phyloP scores from a whole-genome alignment of 2,329 filamentous ascomycete species.

The Zymoseptoria passerinii region DNA sequence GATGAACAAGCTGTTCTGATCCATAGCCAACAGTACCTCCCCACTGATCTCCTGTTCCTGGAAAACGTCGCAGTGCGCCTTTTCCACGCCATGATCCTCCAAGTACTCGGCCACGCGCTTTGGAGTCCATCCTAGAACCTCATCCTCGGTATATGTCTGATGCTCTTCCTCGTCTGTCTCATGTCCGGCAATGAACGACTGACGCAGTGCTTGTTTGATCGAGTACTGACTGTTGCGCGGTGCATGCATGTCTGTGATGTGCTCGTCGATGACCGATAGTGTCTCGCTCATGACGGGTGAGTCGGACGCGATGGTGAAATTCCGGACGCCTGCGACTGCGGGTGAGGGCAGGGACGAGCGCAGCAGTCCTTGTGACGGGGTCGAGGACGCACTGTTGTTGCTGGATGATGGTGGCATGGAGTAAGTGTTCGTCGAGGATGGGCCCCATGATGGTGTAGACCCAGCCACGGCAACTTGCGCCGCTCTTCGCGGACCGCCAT shows the following conservation, averaged over 20 bases:
- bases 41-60: slow-evolving; percentile 92
- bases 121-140: slow-evolving; percentile 73
- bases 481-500: slow-evolving; percentile 10
- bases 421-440: neutral
- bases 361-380: slow-evolving; percentile 10
- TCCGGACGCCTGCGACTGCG: slow-evolving; percentile 5
- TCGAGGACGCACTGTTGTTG: slow-evolving; percentile 6
- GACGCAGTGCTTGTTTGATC: slow-evolving; percentile 58
- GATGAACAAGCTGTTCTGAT: slow-evolving; percentile 88
- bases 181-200: slow-evolving; percentile 88
- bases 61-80: slow-evolving; percentile 87
- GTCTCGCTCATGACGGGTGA: slow-evolving; percentile 86
- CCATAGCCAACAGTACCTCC: slow-evolving; percentile 87
- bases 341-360: slow-evolving; percentile 17
- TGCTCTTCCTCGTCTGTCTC: slow-evolving; percentile 93
- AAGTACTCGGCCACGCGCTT: slow-evolving; percentile 82
- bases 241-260: slow-evolving; percentile 77
- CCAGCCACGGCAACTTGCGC: slow-evolving; percentile 11
- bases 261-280: slow-evolving; percentile 90
- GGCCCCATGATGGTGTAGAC: neutral
- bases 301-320: slow-evolving; percentile 19
- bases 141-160: slow-evolving; percentile 55
- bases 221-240: slow-evolving; percentile 71
- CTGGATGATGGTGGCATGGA: slow-evolving; percentile 4
- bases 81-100: slow-evolving; percentile 75